phyloP scores from a whole-genome alignment of 108 stramenopile species.

The Stephanodiscus minutulus region DNA sequence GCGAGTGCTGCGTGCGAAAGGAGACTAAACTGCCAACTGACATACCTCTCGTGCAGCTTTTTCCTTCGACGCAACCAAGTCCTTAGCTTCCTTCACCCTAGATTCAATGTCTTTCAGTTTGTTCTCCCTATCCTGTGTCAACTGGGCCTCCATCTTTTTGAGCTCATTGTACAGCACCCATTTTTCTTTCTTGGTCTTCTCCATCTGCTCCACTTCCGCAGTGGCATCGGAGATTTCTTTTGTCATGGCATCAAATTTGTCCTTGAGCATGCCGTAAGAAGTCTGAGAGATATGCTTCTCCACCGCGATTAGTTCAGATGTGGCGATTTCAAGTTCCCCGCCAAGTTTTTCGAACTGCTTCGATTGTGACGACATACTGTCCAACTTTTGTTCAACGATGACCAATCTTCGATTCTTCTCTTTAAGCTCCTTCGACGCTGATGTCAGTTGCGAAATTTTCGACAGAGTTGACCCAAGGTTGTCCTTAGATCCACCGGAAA shows the following conservation, averaged over 20 bases:
- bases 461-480: slow-evolving; percentile 81
- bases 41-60: slow-evolving; percentile 74
- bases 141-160: slow-evolving; percentile 80
- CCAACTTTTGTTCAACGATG: slow-evolving; percentile 52
- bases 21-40: slow-evolving; percentile 1
- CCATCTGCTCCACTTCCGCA: slow-evolving; percentile 66
- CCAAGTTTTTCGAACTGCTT: slow-evolving; percentile 64
- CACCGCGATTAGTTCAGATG: slow-evolving; percentile 68
- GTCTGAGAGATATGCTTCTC: slow-evolving; percentile 92
- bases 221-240: slow-evolving; percentile 70
- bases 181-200: slow-evolving; percentile 71
- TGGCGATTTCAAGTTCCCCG: slow-evolving; percentile 71
- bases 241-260: slow-evolving; percentile 69
- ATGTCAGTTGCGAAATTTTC: slow-evolving; percentile 69
- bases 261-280: slow-evolving; percentile 77
- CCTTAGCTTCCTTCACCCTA: slow-evolving; percentile 73
- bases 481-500: slow-evolving; percentile 91
- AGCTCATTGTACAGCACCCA: slow-evolving; percentile 82
- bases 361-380: slow-evolving; percentile 52
- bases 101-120: slow-evolving; percentile 73
- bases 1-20: not conserved
- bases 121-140: slow-evolving; percentile 77
- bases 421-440: slow-evolving; percentile 54
- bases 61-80: slow-evolving; percentile 52
- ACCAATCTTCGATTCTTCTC: slow-evolving; percentile 50